Percentiles rank a stretch among this genome's conserved stretches.
These are phyloP conservation scores for Fistulifera pelliculosa DNA, from an alignment of 108 stramenopile genomes.

Conservation along the genomic window DNA sequence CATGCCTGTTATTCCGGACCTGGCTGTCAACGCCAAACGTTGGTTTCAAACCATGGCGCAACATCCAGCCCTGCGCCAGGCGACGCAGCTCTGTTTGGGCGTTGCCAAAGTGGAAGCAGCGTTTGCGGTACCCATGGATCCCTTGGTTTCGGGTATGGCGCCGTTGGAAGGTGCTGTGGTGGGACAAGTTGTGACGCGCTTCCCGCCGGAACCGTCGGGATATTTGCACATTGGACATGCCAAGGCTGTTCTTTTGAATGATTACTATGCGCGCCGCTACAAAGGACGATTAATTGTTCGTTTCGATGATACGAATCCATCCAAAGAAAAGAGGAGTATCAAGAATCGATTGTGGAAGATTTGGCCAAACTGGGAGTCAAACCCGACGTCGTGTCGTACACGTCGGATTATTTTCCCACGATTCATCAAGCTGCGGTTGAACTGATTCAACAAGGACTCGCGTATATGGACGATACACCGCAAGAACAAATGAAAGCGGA, in stretches of 20 bases:
- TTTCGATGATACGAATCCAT: slow-evolving; percentile 99
- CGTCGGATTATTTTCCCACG: slow-evolving; percentile 89
- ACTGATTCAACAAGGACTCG: slow-evolving; percentile 87
- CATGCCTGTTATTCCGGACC: slow-evolving; percentile 3
- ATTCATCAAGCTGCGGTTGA: slow-evolving; percentile 77
- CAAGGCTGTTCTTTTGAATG: slow-evolving; percentile 95
- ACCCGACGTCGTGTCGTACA: slow-evolving; percentile 87
- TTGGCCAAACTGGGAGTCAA: slow-evolving; percentile 71
- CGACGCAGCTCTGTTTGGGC: slow-evolving; percentile 67
- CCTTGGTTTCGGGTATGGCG: slow-evolving; percentile 65
- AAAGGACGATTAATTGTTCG: slow-evolving; percentile 84
- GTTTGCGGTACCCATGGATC: slow-evolving; percentile 39
- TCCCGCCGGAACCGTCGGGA: slow-evolving; percentile 98
- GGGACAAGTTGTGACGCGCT: slow-evolving; percentile 87
- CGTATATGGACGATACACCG: slow-evolving; percentile 99
- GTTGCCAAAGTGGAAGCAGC: slow-evolving; percentile 49
- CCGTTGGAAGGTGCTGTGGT: slow-evolving; percentile 82
- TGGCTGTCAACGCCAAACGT: slow-evolving; percentile 34
- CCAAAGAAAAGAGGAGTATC: slow-evolving; percentile 98
- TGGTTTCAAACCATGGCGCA: slow-evolving; percentile 68
- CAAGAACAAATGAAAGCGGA: slow-evolving; percentile 90
- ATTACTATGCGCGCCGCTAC: slow-evolving; percentile 96
- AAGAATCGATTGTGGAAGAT: slow-evolving; percentile 82
- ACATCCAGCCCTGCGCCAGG: slow-evolving; percentile 61
- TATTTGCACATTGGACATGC: slow-evolving; percentile 99